Evolutionary conservation across 1,284 basidiomycete species (phyloP).

Genomic region (Marasmius fiardii): DNA sequence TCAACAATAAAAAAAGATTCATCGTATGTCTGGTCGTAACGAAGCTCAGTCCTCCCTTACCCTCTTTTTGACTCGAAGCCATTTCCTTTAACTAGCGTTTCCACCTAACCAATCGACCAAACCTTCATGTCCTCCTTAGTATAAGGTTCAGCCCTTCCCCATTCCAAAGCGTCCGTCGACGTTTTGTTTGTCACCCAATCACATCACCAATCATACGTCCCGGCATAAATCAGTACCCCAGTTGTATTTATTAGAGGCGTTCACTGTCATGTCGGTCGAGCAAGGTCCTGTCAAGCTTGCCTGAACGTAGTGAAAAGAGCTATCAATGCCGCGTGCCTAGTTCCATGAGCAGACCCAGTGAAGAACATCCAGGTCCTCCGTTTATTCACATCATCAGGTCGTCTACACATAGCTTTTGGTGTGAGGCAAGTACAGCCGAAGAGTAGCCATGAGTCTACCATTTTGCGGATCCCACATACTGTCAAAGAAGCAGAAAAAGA

Average conservation of each 20-base stretch:
- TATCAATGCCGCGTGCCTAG: conserved; percentile 37
- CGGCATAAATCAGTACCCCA: conserved; percentile 72
- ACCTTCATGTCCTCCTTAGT: conserved; percentile 46
- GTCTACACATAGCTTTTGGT: conserved; percentile 29
- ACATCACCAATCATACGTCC: conserved; percentile 80
- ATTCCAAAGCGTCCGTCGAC: conserved; percentile 75
- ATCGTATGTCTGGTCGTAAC: conserved; percentile 72
- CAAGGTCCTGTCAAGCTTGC: conserved; percentile 46
- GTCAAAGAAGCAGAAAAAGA: conserved; percentile 87
- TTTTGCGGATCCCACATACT: conserved; percentile 63
- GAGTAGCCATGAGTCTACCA: conserved; percentile 23
- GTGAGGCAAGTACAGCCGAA: not conserved
- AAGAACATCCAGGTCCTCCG: conserved; percentile 66
- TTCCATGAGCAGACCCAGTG: conserved; percentile 66
- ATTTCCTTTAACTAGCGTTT: conserved; percentile 52
- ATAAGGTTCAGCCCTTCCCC: conserved; percentile 59
- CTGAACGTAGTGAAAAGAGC: conserved; percentile 7
- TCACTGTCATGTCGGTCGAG: conserved; percentile 47
- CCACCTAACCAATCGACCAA: conserved; percentile 53
- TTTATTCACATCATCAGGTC: conserved; percentile 75
- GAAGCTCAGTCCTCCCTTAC: conserved; percentile 47
- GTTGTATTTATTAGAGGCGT: conserved; percentile 31
- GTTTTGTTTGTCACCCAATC: conserved; percentile 75
- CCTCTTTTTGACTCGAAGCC: conserved; percentile 34
- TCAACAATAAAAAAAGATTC: conserved; percentile 30